Conservation (phyloP, 78 protist genomes). For the Pelomyxa schiedti region DNA sequence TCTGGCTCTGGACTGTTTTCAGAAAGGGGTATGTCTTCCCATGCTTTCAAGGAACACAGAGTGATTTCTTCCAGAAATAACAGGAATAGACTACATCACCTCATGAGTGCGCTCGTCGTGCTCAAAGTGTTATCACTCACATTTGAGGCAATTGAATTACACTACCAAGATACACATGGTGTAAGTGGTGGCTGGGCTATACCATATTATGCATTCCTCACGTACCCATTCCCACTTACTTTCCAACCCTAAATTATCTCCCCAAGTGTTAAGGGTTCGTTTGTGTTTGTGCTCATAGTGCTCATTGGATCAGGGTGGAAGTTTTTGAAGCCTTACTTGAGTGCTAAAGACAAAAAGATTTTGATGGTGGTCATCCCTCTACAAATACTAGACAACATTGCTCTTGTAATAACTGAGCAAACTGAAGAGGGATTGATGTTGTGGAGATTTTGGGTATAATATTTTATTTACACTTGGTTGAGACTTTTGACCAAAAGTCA, state of each 20-base stretch:
- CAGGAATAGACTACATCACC: neutral
- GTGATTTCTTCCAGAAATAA: too few species aligned
- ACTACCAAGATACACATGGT: neutral
- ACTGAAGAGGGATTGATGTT: slow-evolving; percentile 16
- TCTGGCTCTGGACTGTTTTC: too few species aligned
- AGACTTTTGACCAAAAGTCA: neutral
- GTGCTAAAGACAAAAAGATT: slow-evolving; percentile 33
- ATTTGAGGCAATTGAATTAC: neutral
- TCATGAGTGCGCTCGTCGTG: neutral
- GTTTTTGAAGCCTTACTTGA: slow-evolving; percentile 43
- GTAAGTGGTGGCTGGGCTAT: neutral
- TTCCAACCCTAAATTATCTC: too few species aligned
- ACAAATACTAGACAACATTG: slow-evolving; percentile 28
- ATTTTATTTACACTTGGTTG: too few species aligned
- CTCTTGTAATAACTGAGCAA: slow-evolving; percentile 37
- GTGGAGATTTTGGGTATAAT: slow-evolving; percentile 12
- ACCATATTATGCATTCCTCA: neutral
- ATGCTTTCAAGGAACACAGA: too few species aligned
- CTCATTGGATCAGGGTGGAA: slow-evolving; percentile 60
- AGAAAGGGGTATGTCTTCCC: too few species aligned
- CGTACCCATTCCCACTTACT: neutral
- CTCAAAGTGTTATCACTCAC: neutral
- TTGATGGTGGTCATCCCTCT: slow-evolving; percentile 22
- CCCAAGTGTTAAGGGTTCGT: slow-evolving; percentile 27
- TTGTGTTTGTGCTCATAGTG: slow-evolving; percentile 34